Evolutionary conservation across 306 rosid genomes (phyloP).

Genomic region (Adenanthera pavonina): DNA sequence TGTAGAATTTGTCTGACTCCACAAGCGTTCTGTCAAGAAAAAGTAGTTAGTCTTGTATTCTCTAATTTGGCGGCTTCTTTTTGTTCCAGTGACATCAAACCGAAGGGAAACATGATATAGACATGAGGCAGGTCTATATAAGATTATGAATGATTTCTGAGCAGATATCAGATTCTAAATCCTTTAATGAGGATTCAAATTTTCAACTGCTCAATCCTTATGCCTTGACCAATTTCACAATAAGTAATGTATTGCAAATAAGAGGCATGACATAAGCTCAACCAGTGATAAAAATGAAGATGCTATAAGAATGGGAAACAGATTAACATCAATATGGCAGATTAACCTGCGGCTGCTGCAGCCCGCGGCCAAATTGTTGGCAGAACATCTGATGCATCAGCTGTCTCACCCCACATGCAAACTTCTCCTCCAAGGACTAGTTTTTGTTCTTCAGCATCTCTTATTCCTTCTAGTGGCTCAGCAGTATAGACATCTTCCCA

Average conservation of each 20-base stretch:
- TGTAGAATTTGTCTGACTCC: constrained; percentile 67
- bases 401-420: constrained; percentile 95
- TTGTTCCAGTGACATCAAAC: constrained; percentile 10
- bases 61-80: constrained; percentile 14
- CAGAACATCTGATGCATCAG: constrained; percentile 82
- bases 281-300: background rate
- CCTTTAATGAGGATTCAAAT: background rate
- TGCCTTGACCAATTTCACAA: no score
- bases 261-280: background rate
- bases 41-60: constrained; percentile 34
- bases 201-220: no score
- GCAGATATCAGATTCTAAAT: background rate
- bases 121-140: constrained; percentile 12
- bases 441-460: constrained; percentile 55
- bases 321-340: constrained; percentile 4
- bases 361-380: constrained; percentile 99
- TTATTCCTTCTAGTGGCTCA: constrained; percentile 85
- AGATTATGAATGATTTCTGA: background rate
- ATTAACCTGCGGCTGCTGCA: constrained; percentile 96
- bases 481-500: constrained; percentile 78
- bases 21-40: constrained; percentile 69
- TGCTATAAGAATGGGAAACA: background rate
- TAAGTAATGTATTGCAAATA: no score
- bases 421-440: constrained; percentile 98
- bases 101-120: constrained; percentile 20